These are phyloP conservation scores for Spatholobus suberectus DNA, from an alignment of 306 rosid genomes.

Conservation along the genomic window DNA sequence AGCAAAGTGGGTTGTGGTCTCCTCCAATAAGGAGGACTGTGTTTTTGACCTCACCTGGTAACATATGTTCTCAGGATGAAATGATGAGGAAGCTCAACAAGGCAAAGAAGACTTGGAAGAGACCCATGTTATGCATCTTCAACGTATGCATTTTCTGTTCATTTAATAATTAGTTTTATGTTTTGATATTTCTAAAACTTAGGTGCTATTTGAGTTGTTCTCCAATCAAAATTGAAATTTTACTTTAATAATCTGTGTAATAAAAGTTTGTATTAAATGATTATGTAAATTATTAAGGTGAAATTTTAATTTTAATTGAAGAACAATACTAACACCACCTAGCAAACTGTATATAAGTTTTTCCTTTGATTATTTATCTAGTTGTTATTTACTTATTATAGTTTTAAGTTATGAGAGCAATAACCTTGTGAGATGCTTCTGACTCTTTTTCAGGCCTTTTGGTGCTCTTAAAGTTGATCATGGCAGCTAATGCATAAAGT, in stretches of 20 bases:
- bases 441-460: constrained; percentile 47
- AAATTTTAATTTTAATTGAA: too few relatives aligned
- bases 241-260: too few relatives aligned
- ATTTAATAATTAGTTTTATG: not conserved
- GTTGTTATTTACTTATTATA: not conserved
- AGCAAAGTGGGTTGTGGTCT: constrained; percentile 73
- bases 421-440: not conserved
- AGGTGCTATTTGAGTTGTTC: not conserved
- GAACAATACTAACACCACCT: too few relatives aligned
- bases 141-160: constrained; percentile 25
- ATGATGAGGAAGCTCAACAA: constrained; percentile 47
- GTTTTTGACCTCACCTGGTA: constrained; percentile 53
- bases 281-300: too few relatives aligned
- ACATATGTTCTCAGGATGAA: constrained; percentile 31
- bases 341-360: too few relatives aligned
- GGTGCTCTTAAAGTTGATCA: constrained; percentile 44
- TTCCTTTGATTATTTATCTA: not conserved
- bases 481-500: constrained; percentile 2
- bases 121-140: constrained; percentile 48
- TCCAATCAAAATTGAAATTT: too few relatives aligned
- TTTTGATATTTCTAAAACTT: too few relatives aligned
- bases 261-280: too few relatives aligned
- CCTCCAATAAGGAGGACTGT: constrained; percentile 52
- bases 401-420: not conserved
- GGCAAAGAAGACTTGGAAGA: constrained; percentile 37